These are phyloP conservation scores for Hericium alpestre DNA, from an alignment of 768 basidiomycete species.

Conservation along the genomic window DNA sequence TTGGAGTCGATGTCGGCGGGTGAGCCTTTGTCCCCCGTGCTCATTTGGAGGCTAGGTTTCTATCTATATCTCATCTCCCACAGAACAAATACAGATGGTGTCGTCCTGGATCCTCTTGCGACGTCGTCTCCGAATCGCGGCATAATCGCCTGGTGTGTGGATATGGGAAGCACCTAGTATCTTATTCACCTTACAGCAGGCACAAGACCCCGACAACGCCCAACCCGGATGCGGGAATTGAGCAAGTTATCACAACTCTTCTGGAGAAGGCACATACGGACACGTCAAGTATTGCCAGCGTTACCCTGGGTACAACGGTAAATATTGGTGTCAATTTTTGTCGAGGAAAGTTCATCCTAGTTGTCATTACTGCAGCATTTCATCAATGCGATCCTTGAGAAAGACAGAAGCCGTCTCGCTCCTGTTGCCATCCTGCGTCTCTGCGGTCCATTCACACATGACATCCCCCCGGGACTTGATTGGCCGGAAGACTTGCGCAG, in stretches of 20 bases:
- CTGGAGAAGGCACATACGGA: conserved; percentile 16
- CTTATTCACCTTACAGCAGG: not conserved
- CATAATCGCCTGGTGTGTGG: not conserved
- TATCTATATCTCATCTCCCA: not conserved
- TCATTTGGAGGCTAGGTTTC: not conserved
- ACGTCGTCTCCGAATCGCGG: not conserved
- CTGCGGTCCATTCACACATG: conserved; percentile 48
- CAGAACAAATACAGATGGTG: not conserved
- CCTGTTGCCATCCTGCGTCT: conserved; percentile 57
- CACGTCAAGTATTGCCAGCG: not conserved
- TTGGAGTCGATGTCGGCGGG: conserved; percentile 17
- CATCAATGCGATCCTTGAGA: conserved; percentile 45
- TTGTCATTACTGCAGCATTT: not conserved
- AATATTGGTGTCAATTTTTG: not conserved
- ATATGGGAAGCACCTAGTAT: not conserved
- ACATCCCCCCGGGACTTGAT: conserved; percentile 45
- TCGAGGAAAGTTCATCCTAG: not conserved
- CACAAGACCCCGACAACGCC: conserved; percentile 45
- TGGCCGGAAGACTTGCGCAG: conserved; percentile 30
- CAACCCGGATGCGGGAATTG: conserved; percentile 50
- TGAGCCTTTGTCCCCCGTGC: conserved; percentile 27
- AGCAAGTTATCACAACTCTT: conserved; percentile 35
- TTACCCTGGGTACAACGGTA: not conserved
- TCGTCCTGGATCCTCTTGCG: not conserved
- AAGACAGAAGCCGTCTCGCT: conserved; percentile 39